Evolutionary conservation across 306 rosid genomes (phyloP), one percentile per base, ranked within the genome.

Genomic region (Nissolia schottii): DNA sequence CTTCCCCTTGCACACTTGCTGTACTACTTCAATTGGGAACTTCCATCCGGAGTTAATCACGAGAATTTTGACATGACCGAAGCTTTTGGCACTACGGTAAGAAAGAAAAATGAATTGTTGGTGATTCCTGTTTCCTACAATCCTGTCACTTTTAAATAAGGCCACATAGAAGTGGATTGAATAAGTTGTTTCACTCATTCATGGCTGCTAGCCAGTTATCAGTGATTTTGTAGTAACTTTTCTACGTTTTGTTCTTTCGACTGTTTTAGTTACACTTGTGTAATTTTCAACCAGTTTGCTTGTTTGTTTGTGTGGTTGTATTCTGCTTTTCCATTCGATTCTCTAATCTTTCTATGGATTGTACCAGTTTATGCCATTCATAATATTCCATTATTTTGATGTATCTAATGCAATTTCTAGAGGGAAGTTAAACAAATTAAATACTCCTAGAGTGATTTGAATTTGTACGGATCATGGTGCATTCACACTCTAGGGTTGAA

Each of bases 21-120:
- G 9, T 66, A 75, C 40, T 50, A 78, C 53, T 70, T 61, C 23
- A n/a, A n/a, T n/a, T n/a, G n/a, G n/a, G n/a, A n/a, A n/a, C n/a
- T n/a, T n/a, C n/a, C n/a, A n/a, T n/a, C n/a, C n/a, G n/a, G n/a
- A n/a, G n/a, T n/a, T n/a, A n/a, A n/a, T n/a, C n/a, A n/a, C n/a
- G n/a, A n/a, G n/a, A n/a, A n/a, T n/a, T n/a, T n/a, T n/a, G n/a
- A n/a, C n/a, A n/a, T n/a, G n/a, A n/a, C n/a, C n/a, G n/a, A n/a
- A n/a, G n/a, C n/a, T n/a, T n/a, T n/a, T n/a, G n/a, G n/a, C n/a
- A n/a, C n/a, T n/a, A n/a, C n/a, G n/a, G n/a, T n/a, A n/a, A n/a
- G n/a, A n/a, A n/a, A n/a, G n/a, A n/a, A n/a, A n/a, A n/a, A n/a
- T n/a, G n/a, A n/a, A n/a, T n/a, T n/a, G n/a, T n/a, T n/a, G n/a